Evolutionary conservation across 1,139 yeast genomes (phyloP), one percentile per base, ranked within the genome.

Genomic region (Pichia cactophila): DNA sequence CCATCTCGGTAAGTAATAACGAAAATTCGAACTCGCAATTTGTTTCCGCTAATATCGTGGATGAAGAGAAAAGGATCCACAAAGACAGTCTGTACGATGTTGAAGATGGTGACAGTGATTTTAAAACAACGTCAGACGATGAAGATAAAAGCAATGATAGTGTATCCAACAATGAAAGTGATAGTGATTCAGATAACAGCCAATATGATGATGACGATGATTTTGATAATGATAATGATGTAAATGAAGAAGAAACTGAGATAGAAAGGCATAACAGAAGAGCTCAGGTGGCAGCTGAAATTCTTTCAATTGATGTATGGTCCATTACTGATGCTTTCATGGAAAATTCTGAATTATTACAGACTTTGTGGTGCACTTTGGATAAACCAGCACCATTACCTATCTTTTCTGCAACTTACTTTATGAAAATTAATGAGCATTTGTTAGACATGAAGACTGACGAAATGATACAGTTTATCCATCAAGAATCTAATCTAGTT

Each of bases 371-470:
- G 98, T 69, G 79, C 28, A 73, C 90, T 26, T 73, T 92, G 55
- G 95, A 87, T 58, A 71, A 69, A 48, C 71, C 72, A 2, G 72
- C 75, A 7, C 83, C 92, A 1, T 69, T 90, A 49, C 80, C 89
- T 40, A 86, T 88, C 57, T 77, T 80, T 52, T 74, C 86, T 42
- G 89, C 96, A 31, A 84, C 95, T 1, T 86, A 85, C 66, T 89
- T 94, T 67, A 88, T 94, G 82, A 90, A 89, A 66, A 88, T 94
- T 56, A 89, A 87, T 73, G 98, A 92, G 66, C 94, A 90, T 62
- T 72, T 92, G 58, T 70, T 92, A 55, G 97, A 89, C 65, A 87
- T 88, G 83, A 90, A 92, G 68, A 81, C 89, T 54, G 88, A 83
- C 56, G 89, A 83, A 61, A 81, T 85, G 86, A 76, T 86, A 49